phyloP scores from a whole-genome alignment of 2,329 filamentous ascomycete genomes.

The Penicillium griseofulvum region DNA sequence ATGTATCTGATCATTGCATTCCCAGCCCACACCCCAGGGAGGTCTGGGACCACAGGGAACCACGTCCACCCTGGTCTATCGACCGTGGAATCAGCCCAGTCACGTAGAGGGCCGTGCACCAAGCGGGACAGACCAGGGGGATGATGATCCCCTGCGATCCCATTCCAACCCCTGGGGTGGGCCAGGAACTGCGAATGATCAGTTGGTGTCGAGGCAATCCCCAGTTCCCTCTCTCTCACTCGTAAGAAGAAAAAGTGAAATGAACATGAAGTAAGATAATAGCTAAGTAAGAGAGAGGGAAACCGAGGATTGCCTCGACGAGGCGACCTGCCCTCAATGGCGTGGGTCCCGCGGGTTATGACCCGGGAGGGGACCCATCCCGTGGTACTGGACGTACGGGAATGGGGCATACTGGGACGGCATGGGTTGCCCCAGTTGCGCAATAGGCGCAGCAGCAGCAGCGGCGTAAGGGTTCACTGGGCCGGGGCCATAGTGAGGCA shows the following conservation, averaged over 20 bases:
- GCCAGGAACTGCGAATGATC: constrained; percentile 1
- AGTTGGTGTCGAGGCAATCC: not conserved
- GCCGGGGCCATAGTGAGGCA: constrained; percentile 14
- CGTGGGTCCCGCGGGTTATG: constrained; percentile 7
- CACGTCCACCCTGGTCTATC: not conserved
- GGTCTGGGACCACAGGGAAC: not conserved
- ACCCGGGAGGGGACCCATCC: constrained; percentile 19
- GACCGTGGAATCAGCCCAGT: not conserved
- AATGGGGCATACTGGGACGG: constrained; percentile 31
- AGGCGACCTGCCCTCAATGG: constrained; percentile 12
- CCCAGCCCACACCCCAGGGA: not conserved
- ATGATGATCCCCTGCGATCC: not conserved
- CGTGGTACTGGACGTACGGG: constrained; percentile 20
- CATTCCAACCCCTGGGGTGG: not conserved
- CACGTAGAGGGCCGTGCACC: not conserved
- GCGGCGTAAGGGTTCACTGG: constrained; percentile 14
- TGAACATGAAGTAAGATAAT: not conserved
- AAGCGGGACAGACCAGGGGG: not conserved
- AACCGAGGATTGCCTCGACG: constrained; percentile 1
- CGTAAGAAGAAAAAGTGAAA: not conserved
- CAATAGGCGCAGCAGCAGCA: constrained; percentile 13
- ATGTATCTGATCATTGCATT: constrained; percentile 1
- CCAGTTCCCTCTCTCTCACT: not conserved
- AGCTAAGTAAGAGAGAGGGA: constrained; percentile 9
- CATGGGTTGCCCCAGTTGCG: constrained; percentile 16